phyloP scores from a whole-genome alignment of 768 basidiomycete genomes.

The Pulveroboletus sp. region DNA sequence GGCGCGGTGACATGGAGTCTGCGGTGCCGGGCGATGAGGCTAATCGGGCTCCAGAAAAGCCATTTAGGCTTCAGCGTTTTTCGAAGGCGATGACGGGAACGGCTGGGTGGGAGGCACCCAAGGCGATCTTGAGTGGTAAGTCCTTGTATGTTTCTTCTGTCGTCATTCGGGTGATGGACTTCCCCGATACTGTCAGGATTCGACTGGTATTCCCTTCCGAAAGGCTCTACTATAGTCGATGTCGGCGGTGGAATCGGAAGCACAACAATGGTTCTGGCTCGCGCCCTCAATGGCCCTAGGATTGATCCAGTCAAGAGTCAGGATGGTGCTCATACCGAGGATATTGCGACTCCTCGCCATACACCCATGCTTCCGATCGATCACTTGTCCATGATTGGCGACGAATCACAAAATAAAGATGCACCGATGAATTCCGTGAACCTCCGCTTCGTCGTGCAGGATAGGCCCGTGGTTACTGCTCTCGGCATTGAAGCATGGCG shows the following conservation, averaged over 20 bases:
- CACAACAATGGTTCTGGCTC: slow-evolving; percentile 42
- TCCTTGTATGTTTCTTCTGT: not conserved
- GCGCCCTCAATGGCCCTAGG: slow-evolving; percentile 29
- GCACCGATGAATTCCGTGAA: slow-evolving; percentile 27
- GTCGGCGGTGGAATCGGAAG: slow-evolving; percentile 71
- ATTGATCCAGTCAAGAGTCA: slow-evolving; percentile 1
- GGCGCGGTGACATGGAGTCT: not conserved
- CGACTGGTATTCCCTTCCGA: slow-evolving; percentile 51
- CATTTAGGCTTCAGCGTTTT: slow-evolving; percentile 62
- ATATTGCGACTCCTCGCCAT: not conserved
- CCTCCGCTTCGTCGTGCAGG: slow-evolving; percentile 56
- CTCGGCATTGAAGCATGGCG: slow-evolving; percentile 60
- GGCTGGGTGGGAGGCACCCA: slow-evolving; percentile 65
- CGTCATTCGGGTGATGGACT: not conserved
- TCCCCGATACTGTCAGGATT: slow-evolving; percentile 49
- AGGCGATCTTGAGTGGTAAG: slow-evolving; percentile 54
- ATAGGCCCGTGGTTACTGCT: slow-evolving; percentile 50
- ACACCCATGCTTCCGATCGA: not conserved
- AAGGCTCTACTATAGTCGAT: slow-evolving; percentile 56
- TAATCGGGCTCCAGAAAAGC: slow-evolving; percentile 27
- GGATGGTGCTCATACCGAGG: not conserved
- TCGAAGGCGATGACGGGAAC: slow-evolving; percentile 77
- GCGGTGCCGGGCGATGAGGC: not conserved
- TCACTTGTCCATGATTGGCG: not conserved
- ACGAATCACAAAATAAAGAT: slow-evolving; percentile 10